Evolutionary conservation across 441 rosid genomes (phyloP).

Genomic region (Melastoma candidum): DNA sequence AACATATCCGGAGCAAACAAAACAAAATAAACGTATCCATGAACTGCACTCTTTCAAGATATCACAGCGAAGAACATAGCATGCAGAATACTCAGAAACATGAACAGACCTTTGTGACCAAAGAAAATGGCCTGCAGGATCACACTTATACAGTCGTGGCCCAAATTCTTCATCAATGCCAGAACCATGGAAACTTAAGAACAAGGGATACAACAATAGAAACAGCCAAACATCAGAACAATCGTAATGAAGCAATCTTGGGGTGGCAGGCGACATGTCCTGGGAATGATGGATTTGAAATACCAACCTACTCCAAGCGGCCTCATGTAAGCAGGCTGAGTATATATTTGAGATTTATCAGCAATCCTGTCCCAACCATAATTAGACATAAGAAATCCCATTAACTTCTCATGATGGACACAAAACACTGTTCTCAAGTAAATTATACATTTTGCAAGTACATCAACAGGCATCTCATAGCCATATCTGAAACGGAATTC

Average conservation of each 20-base stretch:
- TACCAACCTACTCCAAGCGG: conserved; percentile 92
- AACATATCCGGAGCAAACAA: no score
- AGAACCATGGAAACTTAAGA: conserved; percentile 82
- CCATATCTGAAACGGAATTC: conserved; percentile 92
- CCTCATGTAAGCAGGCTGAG: conserved; percentile 99
- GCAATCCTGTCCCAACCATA: conserved; percentile 56
- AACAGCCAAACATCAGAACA: background rate
- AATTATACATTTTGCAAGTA: conserved; percentile 56
- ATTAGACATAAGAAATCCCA: background rate
- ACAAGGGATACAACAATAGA: conserved; percentile 12
- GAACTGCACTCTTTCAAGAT: no score
- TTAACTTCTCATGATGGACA: background rate
- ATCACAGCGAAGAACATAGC: no score
- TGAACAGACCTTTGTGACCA: conserved; percentile 71
- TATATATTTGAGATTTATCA: conserved; percentile 91
- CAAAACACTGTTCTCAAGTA: background rate
- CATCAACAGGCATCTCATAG: conserved; percentile 96
- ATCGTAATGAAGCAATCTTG: background rate
- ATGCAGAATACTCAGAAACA: background rate
- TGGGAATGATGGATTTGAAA: conserved; percentile 1
- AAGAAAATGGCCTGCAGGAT: conserved; percentile 92
- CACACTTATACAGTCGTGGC: conserved; percentile 87
- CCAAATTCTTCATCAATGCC: conserved; percentile 90
- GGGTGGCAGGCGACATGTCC: background rate
- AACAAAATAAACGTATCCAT: no score